phyloP scores from a whole-genome alignment of 805 yeast genomes.

The Clavispora asparagi region DNA sequence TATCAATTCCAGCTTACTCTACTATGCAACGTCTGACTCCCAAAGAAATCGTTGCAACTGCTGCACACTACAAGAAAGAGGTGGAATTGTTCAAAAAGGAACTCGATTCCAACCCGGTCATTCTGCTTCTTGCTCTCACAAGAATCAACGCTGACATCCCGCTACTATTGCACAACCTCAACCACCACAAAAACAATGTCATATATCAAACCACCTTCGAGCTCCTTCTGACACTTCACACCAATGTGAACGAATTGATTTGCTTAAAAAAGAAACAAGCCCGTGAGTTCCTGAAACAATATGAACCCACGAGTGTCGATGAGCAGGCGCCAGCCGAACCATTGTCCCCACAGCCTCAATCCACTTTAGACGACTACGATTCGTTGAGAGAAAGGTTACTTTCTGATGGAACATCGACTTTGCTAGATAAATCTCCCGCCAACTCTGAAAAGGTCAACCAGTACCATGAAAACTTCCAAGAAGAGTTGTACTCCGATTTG shows the following conservation, averaged over 20 bases:
- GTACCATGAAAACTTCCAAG: conserved; percentile 43
- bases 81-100: neutral
- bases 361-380: conserved; percentile 8
- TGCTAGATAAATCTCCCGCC: conserved; percentile 6
- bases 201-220: conserved; percentile 1
- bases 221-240: conserved; percentile 5
- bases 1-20: neutral
- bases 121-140: conserved; percentile 8
- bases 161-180: conserved; percentile 9
- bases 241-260: conserved; percentile 7
- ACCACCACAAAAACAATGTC: conserved; percentile 6
- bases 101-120: conserved; percentile 5
- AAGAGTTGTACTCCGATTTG: conserved; percentile 44
- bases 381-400: conserved; percentile 13
- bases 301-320: neutral
- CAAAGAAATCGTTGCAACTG: conserved; percentile 1
- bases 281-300: neutral
- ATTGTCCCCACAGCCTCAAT: neutral
- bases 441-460: conserved; percentile 21
- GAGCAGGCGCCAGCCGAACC: neutral
- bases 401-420: conserved; percentile 10
- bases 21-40: neutral
- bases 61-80: conserved; percentile 8
- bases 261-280: neutral
- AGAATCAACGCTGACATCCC: conserved; percentile 13